phyloP scores from a whole-genome alignment of 257 asterid species.

The Solanum phureja region DNA sequence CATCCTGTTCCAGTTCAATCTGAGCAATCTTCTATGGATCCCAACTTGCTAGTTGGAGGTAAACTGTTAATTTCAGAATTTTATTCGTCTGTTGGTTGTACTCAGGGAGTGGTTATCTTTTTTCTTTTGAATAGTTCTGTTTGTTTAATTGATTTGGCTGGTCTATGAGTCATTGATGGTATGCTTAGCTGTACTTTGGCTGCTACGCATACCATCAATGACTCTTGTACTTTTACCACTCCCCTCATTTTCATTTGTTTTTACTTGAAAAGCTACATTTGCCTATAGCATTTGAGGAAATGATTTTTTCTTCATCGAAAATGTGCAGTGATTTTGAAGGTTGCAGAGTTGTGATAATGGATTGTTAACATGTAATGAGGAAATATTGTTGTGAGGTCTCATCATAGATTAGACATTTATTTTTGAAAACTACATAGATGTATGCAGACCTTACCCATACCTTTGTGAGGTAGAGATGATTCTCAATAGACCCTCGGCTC shows the following conservation, averaged over 20 bases:
- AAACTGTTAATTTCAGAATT: not conserved
- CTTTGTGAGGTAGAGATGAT: not conserved
- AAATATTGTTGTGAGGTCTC: not conserved
- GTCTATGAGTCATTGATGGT: not conserved
- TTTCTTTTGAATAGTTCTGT: not conserved
- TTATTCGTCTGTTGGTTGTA: not conserved
- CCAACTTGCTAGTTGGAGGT: constrained; percentile 62
- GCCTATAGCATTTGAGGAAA: not conserved
- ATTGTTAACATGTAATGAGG: not conserved
- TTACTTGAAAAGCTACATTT: not conserved
- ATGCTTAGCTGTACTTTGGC: not conserved
- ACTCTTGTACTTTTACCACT: not conserved
- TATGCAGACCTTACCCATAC: not conserved
- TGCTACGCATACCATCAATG: not conserved
- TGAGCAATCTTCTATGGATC: constrained; percentile 45
- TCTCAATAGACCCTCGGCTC: not conserved
- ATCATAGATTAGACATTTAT: not conserved
- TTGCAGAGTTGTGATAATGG: not conserved
- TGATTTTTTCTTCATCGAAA: not conserved
- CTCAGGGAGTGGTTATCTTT: not conserved
- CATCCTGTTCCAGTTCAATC: constrained; percentile 34
- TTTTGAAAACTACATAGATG: not conserved
- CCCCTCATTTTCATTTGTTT: not conserved
- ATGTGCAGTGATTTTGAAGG: not conserved
- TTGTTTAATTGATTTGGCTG: not conserved